These are phyloP conservation scores for Fusarium napiforme DNA, from an alignment of 2,329 filamentous ascomycete species.

Conservation along the genomic window DNA sequence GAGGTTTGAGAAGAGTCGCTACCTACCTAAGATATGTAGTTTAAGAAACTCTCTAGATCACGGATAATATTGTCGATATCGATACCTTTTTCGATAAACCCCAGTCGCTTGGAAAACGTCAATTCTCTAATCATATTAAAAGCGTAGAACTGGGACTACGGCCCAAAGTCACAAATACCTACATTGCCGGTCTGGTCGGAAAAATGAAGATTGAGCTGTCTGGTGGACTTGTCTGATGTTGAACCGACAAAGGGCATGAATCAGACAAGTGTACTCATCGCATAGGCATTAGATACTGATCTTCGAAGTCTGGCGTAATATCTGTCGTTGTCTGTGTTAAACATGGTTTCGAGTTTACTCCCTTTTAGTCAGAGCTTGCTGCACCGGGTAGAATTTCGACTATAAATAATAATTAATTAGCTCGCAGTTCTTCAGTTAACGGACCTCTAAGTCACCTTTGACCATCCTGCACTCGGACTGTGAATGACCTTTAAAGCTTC, in stretches of 20 bases:
- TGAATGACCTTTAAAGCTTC: conserved; percentile 11
- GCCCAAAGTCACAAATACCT: conserved; percentile 63
- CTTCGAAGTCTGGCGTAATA: conserved; percentile 55
- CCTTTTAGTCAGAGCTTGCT: conserved; percentile 45
- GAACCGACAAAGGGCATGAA: conserved; percentile 52
- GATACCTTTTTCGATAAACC: conserved; percentile 77
- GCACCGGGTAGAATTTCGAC: conserved; percentile 45
- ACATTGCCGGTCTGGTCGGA: not conserved
- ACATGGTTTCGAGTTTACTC: conserved; percentile 45
- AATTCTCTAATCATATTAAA: conserved; percentile 84
- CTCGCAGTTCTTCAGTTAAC: not conserved
- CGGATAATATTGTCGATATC: conserved; percentile 78
- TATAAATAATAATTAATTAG: not conserved
- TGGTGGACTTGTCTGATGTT: conserved; percentile 35
- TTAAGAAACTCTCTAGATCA: conserved; percentile 71
- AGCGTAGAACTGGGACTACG: conserved; percentile 82
- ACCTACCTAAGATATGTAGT: conserved; percentile 73
- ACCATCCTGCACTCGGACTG: conserved; percentile 6
- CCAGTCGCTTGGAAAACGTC: conserved; percentile 78
- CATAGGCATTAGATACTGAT: conserved; percentile 53
- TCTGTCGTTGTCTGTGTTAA: conserved; percentile 53
- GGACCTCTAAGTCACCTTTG: not conserved
- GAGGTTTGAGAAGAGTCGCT: not conserved
- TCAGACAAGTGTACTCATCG: conserved; percentile 53
- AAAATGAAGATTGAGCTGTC: conserved; percentile 20